Evolutionary conservation across 2,329 filamentous ascomycete species (phyloP).

Genomic region (Phaeomoniella chlamydospora): DNA sequence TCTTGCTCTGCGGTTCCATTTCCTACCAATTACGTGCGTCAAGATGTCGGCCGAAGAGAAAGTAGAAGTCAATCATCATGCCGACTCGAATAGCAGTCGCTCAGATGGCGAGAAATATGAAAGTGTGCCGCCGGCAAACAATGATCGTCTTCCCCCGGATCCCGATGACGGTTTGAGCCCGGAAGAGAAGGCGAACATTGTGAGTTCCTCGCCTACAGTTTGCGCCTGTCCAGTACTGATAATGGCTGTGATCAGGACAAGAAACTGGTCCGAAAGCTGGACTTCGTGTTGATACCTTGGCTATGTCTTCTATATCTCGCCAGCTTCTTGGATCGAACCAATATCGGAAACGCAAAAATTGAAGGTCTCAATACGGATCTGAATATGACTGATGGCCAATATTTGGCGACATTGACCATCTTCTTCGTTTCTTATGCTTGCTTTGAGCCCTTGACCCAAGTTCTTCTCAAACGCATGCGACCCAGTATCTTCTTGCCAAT

Average conservation of each 20-base stretch:
- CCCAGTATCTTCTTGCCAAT: constrained; percentile 68
- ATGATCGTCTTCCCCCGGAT: constrained; percentile 21
- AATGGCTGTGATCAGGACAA: constrained; percentile 24
- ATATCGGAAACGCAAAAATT: constrained; percentile 59
- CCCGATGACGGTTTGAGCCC: constrained; percentile 51
- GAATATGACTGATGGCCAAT: constrained; percentile 47
- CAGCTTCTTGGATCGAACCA: constrained; percentile 34
- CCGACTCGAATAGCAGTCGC: not conserved
- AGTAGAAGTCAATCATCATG: not conserved
- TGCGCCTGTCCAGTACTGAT: not conserved
- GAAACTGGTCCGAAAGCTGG: constrained; percentile 28
- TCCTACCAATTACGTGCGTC: constrained; percentile 9
- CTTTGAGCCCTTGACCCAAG: constrained; percentile 62
- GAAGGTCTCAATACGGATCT: constrained; percentile 45
- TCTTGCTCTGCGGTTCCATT: constrained; percentile 3
- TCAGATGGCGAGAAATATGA: constrained; percentile 1
- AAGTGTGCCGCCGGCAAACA: not conserved
- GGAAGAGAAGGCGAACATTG: constrained; percentile 47
- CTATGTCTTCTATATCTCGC: constrained; percentile 29
- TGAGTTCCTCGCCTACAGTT: constrained; percentile 20
- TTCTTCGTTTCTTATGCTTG: constrained; percentile 79
- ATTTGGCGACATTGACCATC: constrained; percentile 63
- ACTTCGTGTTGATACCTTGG: constrained; percentile 30
- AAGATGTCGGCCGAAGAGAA: not conserved
- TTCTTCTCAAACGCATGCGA: constrained; percentile 60